A percentile compares a stretch with the other conserved stretches of the same genome.
Evolutionary conservation across 495 filamentous ascomycete species (phyloP).

Genomic region (Neurospora africana): DNA sequence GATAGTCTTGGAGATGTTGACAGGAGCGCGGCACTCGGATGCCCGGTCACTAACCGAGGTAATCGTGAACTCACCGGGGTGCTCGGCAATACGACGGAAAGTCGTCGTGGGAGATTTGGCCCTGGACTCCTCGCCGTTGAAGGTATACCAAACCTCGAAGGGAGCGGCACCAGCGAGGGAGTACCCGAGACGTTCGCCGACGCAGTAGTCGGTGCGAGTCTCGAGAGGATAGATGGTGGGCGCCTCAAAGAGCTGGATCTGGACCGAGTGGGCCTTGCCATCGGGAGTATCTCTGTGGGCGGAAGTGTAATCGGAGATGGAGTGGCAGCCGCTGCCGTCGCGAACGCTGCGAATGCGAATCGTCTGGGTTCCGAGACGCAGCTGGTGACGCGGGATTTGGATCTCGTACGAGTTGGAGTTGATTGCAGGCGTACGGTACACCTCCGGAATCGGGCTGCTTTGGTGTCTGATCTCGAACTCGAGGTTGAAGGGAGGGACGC

Average conservation of each 20-base stretch:
- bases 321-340: constrained; percentile 74
- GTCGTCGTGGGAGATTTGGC: constrained; percentile 64
- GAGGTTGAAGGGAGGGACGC: constrained; percentile 76
- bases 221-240: constrained; percentile 82
- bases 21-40: constrained; percentile 69
- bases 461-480: constrained; percentile 91
- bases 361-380: constrained; percentile 75
- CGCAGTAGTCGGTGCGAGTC: constrained; percentile 81
- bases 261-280: constrained; percentile 57
- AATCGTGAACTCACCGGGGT: constrained; percentile 78
- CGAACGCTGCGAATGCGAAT: constrained; percentile 81
- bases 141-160: constrained; percentile 87
- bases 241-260: constrained; percentile 81
- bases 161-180: constrained; percentile 78
- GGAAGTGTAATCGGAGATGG: constrained; percentile 21
- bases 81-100: constrained; percentile 86
- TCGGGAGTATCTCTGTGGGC: constrained; percentile 34
- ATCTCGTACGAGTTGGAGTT: constrained; percentile 62
- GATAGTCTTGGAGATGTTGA: constrained; percentile 66
- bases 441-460: constrained; percentile 64
- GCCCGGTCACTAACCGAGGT: constrained; percentile 73
- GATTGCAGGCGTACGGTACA: constrained; percentile 67
- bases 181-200: constrained; percentile 87
- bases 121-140: constrained; percentile 64
- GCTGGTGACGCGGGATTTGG: constrained; percentile 67